These are phyloP conservation scores for Glycine soja DNA, from an alignment of 306 rosid species.

Conservation along the genomic window DNA sequence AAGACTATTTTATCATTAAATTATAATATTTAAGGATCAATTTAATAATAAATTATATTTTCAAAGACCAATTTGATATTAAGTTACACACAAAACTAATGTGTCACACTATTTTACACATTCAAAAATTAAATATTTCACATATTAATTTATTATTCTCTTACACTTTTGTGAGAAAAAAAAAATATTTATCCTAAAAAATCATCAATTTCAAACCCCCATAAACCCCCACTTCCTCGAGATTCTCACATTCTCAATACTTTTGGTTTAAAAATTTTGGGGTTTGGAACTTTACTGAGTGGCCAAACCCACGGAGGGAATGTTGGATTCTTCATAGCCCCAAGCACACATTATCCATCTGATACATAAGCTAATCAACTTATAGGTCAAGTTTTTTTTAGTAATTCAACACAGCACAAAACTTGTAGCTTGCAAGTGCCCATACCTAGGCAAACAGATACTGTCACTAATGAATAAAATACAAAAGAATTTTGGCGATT, in stretches of 20 bases:
- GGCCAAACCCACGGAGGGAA: conserved; percentile 84
- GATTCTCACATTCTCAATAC: conserved; percentile 82
- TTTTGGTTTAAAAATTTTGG: conserved; percentile 36
- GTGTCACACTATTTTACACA: no score
- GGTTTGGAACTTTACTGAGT: conserved; percentile 63
- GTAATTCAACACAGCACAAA: conserved; percentile 48
- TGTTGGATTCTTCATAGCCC: conserved; percentile 73
- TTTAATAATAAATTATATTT: no score
- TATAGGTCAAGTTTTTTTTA: conserved; percentile 41
- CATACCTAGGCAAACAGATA: conserved; percentile 43
- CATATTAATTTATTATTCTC: no score
- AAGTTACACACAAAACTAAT: no score
- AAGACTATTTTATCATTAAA: no score
- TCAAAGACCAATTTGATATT: no score
- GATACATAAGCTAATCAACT: conserved; percentile 41
- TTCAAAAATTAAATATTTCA: no score
- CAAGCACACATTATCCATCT: conserved; percentile 52
- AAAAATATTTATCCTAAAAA: neutral
- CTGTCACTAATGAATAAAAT: conserved; percentile 9
- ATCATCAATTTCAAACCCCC: conserved; percentile 62
- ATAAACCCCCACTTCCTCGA: conserved; percentile 53
- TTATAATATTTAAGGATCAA: no score
- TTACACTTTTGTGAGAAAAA: no score
- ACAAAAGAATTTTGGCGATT: conserved; percentile 23
- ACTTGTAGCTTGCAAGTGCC: conserved; percentile 33